Evolutionary conservation across 768 basidiomycete genomes (phyloP), one percentile per base, ranked within the genome.

Genomic region (Paxillus rubicundulus): DNA sequence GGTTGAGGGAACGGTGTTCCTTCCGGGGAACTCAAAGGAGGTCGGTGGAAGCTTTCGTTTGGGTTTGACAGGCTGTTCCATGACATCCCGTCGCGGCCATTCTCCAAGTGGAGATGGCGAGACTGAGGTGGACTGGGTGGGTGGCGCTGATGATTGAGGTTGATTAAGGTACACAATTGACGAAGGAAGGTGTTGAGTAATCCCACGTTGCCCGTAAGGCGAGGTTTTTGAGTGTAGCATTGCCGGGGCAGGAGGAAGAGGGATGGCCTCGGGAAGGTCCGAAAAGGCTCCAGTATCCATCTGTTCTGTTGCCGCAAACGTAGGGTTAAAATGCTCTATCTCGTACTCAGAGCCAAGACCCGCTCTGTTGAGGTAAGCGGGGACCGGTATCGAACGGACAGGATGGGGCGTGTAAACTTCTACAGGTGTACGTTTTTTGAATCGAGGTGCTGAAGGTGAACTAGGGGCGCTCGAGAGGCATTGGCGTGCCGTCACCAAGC

Each of bases 41-140:
- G 54, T 61, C 5, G 63, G 58, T 5, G 53, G 51, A n/a, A 53
- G 12, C 42, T 39, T 57, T 44, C 49, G 49, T 38, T 40, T 65
- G 18, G 12, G 28, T 21, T 52, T 61, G 50, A 54, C 50, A 45
- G 72, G 64, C 21, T 54, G 54, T 41, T 62, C 56, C 65, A 69
- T 61, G 37, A 62, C 39, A 56, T 82, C 74, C 10, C 62, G 58
- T 18, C 77, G 76, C 34, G 82, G 84, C 82, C 84, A 84, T 32
- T 79, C 67, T 16, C 80, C 79, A 1, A 84, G 65, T 3, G 77
- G 79, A 24, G 76, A 70, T 28, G 79, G 75, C 13, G 72, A 70
- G 13, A 72, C 65, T 49, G 58, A 53, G 39, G 5, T 32, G 51
- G 54, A 54, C 43, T 56, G 49, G 44, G 37, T 50, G 50, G 49